Evolutionary conservation across 1,139 yeast genomes (phyloP), one percentile per base, ranked within the genome.

Genomic region (Blastobotrys serpentis): DNA sequence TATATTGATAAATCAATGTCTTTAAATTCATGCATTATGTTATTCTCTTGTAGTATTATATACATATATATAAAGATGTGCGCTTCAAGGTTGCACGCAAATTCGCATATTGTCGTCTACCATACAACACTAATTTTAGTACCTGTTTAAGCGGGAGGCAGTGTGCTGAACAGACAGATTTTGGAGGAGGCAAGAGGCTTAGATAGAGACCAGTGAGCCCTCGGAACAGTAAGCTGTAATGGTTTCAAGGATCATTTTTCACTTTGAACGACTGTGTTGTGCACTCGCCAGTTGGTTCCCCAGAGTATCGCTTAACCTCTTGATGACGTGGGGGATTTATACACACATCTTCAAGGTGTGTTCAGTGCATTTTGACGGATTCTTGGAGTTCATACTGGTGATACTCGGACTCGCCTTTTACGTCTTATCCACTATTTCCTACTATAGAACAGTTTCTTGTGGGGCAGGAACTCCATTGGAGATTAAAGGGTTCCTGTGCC

Each of bases 261-360:
- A 43, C 19, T 46, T 48, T 8, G 62, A 61, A 49, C 56, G 65
- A 40, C 58, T 68, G 46, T 79, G 84, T 62, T 77, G 82, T 58
- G 61, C 71, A 10, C 50, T 81, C 38, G 74, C 81, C 2, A 65
- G 74, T 14, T 60, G 77, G 14, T 79, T 85, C 58, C 95, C 95
- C 23, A 78, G 82, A 53, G 70, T 74, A 0, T 65, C 81, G 33
- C 81, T 83, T 50, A 70, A 78, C 7, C 55, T 67, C 2, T 62
- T 81, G 2, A 66, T 82, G 42, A 53, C 78, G 0, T 86, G 94
- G 89, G 79, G 86, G 0, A 60, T 76, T 22, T 79, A 73, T 55
- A 79, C 75, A 0, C 63, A 74, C 37, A 52, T 67, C 2, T 56
- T 58, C 42, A 59, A 58, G 19, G 52, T 72, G 58, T 66, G 43